These are phyloP conservation scores for Candida frijolesensis DNA, from an alignment of 1,139 yeast species.

Conservation along the genomic window DNA sequence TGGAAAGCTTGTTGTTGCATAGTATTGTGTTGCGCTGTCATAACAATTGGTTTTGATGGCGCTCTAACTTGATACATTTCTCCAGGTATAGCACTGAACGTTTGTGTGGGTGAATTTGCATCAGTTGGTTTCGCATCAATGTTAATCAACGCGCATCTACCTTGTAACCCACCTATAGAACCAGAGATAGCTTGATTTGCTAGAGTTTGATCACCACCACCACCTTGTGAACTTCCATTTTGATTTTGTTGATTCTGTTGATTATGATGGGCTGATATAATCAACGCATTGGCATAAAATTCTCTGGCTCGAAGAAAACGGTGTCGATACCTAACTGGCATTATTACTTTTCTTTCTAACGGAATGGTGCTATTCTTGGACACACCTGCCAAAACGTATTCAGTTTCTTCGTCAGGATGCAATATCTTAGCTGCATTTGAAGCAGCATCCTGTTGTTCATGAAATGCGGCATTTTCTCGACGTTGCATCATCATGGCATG, in stretches of 20 bases:
- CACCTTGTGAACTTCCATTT: slow-evolving; percentile 16
- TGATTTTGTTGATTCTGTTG: slow-evolving; percentile 14
- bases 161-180: slow-evolving; percentile 72
- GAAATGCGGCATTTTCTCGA: slow-evolving; percentile 47
- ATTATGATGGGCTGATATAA: slow-evolving; percentile 35
- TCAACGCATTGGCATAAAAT: slow-evolving; percentile 67
- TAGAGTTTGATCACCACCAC: slow-evolving; percentile 32
- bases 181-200: slow-evolving; percentile 55
- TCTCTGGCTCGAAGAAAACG: slow-evolving; percentile 81
- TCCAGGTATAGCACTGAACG: slow-evolving; percentile 55
- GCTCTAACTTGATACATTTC: slow-evolving; percentile 62
- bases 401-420: slow-evolving; percentile 91
- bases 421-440: slow-evolving; percentile 31
- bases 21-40: slow-evolving; percentile 47
- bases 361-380: slow-evolving; percentile 80
- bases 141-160: slow-evolving; percentile 74
- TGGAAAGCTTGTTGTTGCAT: slow-evolving; percentile 53
- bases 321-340: slow-evolving; percentile 72
- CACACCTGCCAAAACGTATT: slow-evolving; percentile 90
- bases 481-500: slow-evolving; percentile 67
- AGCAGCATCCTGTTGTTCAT: slow-evolving; percentile 25
- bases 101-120: slow-evolving; percentile 38
- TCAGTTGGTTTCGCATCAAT: slow-evolving; percentile 46
- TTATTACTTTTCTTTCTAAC: slow-evolving; percentile 69
- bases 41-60: slow-evolving; percentile 53